Evolutionary conservation across 371 early-diverging fungal genomes (phyloP).

Genomic region (Mortierella polycephala): DNA sequence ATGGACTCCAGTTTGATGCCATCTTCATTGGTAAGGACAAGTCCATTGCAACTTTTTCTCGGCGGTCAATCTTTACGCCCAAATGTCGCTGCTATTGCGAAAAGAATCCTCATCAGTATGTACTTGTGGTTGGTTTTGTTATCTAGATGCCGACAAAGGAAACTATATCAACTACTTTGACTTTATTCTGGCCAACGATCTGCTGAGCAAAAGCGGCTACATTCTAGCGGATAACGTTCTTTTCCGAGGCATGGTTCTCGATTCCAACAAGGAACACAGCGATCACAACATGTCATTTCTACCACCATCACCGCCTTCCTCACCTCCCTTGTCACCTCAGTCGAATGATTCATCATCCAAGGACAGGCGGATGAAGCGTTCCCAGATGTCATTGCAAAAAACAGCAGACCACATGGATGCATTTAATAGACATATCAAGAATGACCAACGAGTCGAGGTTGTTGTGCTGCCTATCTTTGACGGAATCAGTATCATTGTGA

Average conservation of each 20-base stretch:
- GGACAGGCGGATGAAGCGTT: not conserved
- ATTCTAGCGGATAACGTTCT: conserved; percentile 70
- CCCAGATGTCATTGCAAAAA: conserved; percentile 19
- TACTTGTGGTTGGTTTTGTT: not conserved
- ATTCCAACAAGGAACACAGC: conserved; percentile 2
- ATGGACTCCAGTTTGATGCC: conserved; percentile 57
- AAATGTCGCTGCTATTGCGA: not conserved
- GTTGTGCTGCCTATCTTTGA: conserved; percentile 75
- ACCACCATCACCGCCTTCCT: conserved; percentile 6
- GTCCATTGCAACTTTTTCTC: not conserved
- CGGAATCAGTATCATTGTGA: conserved; percentile 69
- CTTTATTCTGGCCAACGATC: conserved; percentile 58
- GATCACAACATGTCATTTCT: not conserved
- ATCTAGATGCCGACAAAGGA: conserved; percentile 71
- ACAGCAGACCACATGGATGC: conserved; percentile 59
- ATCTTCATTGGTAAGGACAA: conserved; percentile 64
- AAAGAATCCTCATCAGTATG: not conserved
- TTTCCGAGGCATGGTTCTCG: conserved; percentile 27
- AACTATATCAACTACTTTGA: conserved; percentile 66
- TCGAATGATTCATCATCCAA: not conserved
- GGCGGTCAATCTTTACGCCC: not conserved
- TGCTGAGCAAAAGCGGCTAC: conserved; percentile 62
- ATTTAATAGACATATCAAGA: conserved; percentile 73
- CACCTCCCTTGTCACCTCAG: not conserved
- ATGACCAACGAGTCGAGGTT: conserved; percentile 70